Base-by-base conservation (phyloP, 2,329 filamentous ascomycete genomes). In the Aspergillus felis region DNA sequence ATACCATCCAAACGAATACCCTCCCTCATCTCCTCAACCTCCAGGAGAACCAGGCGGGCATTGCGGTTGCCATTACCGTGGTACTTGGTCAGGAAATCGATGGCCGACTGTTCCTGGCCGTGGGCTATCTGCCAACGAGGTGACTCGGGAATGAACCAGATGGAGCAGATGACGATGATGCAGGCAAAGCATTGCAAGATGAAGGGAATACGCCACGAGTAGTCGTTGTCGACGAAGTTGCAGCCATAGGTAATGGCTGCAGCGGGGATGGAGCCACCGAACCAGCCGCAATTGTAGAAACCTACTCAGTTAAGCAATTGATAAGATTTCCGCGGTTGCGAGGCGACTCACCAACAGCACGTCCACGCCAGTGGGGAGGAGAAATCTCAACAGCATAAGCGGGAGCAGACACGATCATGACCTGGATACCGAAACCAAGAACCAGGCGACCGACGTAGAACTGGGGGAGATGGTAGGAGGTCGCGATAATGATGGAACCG, bases 181-280 rank as follows among this genome's bases (percentile, higher is more conserved):
- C 87, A 80, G 0, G 85, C 84, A 0, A 86, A 71, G 50, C 87
- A 87, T 65, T 89, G 86, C 67, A 87, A 86, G 0, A 85, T 84
- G 51, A 88, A 81, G 0, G 85, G 86, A 58, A 89, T 87, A 1
- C 85, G 76, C 84, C 86, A 88, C 5, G 78, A 73, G 65, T 74
- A 81, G 69, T 81, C 66, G 67, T 60, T 79, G 41, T 71, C 53
- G 55, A 82, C 80, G 61, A 77, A 63, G 49, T 72, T 77, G 65
- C 71, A 75, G 28, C 79, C 80, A 57, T 76, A 82, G n/a, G 79
- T 79, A 38, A 82, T 70, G 38, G 76, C 73, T 12, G 80, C 78
- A 1, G 81, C 80, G 3, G 80, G 79, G 44, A 82, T 82, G 46
- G 76, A 73, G 51, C 80, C 80, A 44, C 79, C 79, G 53, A 81